phyloP scores from a whole-genome alignment of 2,329 filamentous ascomycete genomes.

The Apiospora koreana region DNA sequence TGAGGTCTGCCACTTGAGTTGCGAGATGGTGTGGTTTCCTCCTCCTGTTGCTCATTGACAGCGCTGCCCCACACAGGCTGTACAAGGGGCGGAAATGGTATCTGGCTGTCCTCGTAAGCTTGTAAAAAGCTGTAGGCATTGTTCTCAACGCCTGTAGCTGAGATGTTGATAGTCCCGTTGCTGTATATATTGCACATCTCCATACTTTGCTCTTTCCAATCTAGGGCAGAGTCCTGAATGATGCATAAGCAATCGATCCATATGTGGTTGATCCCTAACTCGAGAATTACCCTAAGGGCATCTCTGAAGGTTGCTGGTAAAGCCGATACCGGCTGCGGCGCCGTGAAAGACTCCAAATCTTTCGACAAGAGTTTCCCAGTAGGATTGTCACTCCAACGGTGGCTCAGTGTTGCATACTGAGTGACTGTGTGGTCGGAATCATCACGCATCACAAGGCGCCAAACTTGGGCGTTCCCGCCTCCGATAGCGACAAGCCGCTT shows the following conservation, averaged over 20 bases:
- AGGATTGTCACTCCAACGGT: conserved; percentile 7
- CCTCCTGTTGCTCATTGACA: neutral
- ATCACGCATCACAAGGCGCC: conserved; percentile 1
- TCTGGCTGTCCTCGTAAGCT: neutral
- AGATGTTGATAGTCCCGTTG: conserved; percentile 11
- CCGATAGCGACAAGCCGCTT: conserved; percentile 11
- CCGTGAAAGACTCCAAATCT: neutral
- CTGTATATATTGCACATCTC: conserved; percentile 14
- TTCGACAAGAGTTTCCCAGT: neutral
- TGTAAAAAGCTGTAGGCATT: neutral
- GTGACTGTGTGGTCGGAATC: neutral
- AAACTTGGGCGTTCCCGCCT: neutral
- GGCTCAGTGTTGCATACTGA: conserved; percentile 12
- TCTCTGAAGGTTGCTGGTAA: conserved; percentile 13
- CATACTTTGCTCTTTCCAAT: conserved; percentile 12
- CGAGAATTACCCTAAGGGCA: conserved; percentile 6
- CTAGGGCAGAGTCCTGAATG: conserved; percentile 13
- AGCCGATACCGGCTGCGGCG: neutral
- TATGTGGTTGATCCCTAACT: conserved; percentile 13
- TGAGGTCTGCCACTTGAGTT: no score
- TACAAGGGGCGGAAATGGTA: neutral
- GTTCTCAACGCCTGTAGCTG: neutral
- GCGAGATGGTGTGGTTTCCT: no score
- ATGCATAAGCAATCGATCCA: conserved; percentile 20
- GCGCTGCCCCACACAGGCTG: neutral